Conservation (phyloP, 768 basidiomycete species). For the Cyathus striatus region DNA sequence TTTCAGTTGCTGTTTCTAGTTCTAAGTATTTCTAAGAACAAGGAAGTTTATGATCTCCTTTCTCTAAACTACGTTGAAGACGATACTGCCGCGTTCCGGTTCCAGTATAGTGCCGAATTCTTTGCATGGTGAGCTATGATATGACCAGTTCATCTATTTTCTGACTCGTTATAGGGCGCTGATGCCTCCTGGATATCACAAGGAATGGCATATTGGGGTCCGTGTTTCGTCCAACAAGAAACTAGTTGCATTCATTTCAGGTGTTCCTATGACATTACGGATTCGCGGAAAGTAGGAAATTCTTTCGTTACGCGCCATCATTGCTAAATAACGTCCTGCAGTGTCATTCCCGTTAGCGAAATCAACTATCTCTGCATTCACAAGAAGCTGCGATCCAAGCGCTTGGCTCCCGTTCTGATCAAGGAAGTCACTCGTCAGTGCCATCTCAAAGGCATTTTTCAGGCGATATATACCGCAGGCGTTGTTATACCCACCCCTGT, state of each 20-base stretch:
- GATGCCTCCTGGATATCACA: slow-evolving; percentile 86
- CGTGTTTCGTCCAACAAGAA: slow-evolving; percentile 88
- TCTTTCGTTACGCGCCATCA: too few species aligned
- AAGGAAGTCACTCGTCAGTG: slow-evolving; percentile 95
- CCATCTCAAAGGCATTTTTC: slow-evolving; percentile 86
- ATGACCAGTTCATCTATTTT: neutral
- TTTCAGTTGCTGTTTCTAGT: neutral
- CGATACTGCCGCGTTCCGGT: slow-evolving; percentile 91
- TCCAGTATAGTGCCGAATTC: slow-evolving; percentile 94
- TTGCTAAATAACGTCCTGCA: too few species aligned
- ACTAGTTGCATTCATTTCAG: slow-evolving; percentile 94
- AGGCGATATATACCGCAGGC: slow-evolving; percentile 96
- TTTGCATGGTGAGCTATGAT: slow-evolving; percentile 68
- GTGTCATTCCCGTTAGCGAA: slow-evolving; percentile 71
- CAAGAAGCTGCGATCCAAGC: slow-evolving; percentile 95
- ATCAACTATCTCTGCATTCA: slow-evolving; percentile 98
- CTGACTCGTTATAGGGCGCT: slow-evolving; percentile 67
- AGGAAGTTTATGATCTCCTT: slow-evolving; percentile 88
- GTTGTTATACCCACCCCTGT: slow-evolving; percentile 92
- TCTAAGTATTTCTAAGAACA: slow-evolving; percentile 44
- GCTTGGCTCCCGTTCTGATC: slow-evolving; percentile 92
- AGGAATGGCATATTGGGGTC: slow-evolving; percentile 96
- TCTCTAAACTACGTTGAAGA: slow-evolving; percentile 97
- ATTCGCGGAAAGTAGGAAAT: slow-evolving; percentile 75
- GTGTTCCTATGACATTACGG: slow-evolving; percentile 82